A percentile compares a stretch with the other conserved stretches of the same genome.
phyloP scores from a whole-genome alignment of 192 early-diverging fungal species.

The Spizellomyces sp. region DNA sequence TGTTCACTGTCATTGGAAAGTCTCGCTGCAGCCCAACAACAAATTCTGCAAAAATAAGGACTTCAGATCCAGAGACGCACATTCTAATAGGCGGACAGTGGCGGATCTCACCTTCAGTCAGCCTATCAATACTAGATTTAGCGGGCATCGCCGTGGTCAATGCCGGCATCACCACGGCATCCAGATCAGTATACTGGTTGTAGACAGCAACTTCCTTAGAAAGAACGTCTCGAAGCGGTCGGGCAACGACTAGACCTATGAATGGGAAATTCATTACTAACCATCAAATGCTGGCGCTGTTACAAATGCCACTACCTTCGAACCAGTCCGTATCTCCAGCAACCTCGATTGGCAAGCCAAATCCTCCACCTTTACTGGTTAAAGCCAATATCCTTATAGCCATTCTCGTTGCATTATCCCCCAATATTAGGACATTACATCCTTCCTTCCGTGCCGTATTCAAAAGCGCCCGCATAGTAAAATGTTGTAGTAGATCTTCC shows the following conservation, averaged over 20 bases:
- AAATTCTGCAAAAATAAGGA: conserved; percentile 58
- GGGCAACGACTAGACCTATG: conserved; percentile 55
- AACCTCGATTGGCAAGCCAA: conserved; percentile 76
- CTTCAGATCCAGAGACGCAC: neutral
- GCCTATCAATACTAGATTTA: conserved; percentile 58
- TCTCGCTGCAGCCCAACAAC: conserved; percentile 76
- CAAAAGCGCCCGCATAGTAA: conserved; percentile 63
- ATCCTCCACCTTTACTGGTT: conserved; percentile 87
- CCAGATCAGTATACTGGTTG: conserved; percentile 54
- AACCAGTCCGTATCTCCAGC: conserved; percentile 59
- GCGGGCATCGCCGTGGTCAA: conserved; percentile 58
- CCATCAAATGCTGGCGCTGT: conserved; percentile 10
- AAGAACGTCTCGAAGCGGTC: conserved; percentile 82
- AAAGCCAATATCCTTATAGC: conserved; percentile 75
- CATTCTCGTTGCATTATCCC: conserved; percentile 77
- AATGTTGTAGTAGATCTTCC: conserved; percentile 68
- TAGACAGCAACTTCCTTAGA: conserved; percentile 79
- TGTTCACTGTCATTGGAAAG: conserved; percentile 84
- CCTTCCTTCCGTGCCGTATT: conserved; percentile 52
- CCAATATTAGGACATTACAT: conserved; percentile 70
- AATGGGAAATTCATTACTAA: conserved; percentile 3
- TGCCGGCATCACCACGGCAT: conserved; percentile 44
- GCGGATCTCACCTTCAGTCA: conserved; percentile 58
- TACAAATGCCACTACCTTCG: conserved; percentile 30
- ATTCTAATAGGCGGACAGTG: conserved; percentile 4